These are phyloP conservation scores for Saccharum hybrid DNA, from an alignment of 202 grass and related monocot species.

Conservation along the genomic window DNA sequence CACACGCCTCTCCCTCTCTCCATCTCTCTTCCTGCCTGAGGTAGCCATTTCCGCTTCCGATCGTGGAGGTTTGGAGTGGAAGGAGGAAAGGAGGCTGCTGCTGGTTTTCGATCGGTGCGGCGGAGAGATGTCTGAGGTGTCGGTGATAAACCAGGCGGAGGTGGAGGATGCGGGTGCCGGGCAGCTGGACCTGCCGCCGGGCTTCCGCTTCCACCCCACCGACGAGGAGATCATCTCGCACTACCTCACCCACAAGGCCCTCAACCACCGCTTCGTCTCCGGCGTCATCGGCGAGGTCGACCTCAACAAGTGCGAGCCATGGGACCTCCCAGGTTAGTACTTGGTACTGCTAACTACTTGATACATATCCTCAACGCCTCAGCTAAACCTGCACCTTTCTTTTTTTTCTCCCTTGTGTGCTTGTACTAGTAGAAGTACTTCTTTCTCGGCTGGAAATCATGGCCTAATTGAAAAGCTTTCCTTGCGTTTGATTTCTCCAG, in stretches of 20 bases:
- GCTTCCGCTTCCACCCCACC: conserved; percentile 76
- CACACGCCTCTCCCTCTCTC: conserved; percentile 46
- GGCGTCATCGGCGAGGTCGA: conserved; percentile 73
- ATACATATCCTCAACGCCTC: too few species aligned
- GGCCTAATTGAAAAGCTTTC: neutral
- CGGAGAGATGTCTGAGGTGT: conserved; percentile 61
- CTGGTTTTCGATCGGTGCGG: neutral
- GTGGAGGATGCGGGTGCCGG: conserved; percentile 43
- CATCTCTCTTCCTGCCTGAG: neutral
- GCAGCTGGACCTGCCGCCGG: conserved; percentile 61
- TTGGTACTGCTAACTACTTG: neutral
- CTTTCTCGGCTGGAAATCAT: neutral
- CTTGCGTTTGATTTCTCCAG: conserved; percentile 26
- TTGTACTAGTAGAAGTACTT: neutral
- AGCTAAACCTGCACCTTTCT: neutral
- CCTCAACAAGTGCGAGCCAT: conserved; percentile 76
- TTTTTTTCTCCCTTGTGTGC: neutral
- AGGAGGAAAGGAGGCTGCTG: neutral
- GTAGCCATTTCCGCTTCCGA: conserved; percentile 30
- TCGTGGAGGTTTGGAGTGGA: conserved; percentile 4
- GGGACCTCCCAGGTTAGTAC: conserved; percentile 59
- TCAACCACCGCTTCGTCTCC: conserved; percentile 49
- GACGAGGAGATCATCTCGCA: conserved; percentile 78
- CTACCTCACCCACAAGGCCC: conserved; percentile 67
- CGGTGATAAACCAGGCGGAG: conserved; percentile 58